Evolutionary conservation across 2,329 filamentous ascomycete genomes (phyloP).

Genomic region (Hypoxylon sp.): DNA sequence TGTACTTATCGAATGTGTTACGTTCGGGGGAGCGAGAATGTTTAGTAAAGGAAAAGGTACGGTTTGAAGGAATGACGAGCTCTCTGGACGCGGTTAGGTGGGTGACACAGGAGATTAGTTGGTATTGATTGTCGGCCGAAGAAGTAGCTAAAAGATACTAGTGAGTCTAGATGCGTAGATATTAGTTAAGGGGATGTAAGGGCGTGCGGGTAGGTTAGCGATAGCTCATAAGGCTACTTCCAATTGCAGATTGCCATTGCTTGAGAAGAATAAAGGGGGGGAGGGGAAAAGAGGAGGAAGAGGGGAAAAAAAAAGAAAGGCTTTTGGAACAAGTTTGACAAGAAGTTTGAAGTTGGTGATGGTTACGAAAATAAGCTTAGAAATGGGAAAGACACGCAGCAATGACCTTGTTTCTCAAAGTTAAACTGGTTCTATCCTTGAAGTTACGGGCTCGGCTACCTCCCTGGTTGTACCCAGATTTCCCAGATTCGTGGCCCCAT

Average conservation of each 20-base stretch:
- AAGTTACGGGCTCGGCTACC: conserved; percentile 28
- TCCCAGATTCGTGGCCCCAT: conserved; percentile 38
- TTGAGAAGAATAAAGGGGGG: conserved; percentile 35
- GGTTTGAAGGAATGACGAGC: conserved; percentile 27
- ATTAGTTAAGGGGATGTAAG: conserved; percentile 37
- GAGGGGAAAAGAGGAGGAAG: conserved; percentile 42
- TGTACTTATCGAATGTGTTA: conserved; percentile 18
- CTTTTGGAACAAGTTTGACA: conserved; percentile 37
- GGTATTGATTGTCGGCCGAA: conserved; percentile 22
- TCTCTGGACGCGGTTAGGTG: conserved; percentile 7
- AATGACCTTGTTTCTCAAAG: conserved; percentile 26
- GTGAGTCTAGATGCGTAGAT: conserved; percentile 22
- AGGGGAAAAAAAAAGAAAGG: conserved; percentile 43
- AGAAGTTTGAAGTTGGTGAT: conserved; percentile 35
- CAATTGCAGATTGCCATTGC: conserved; percentile 46
- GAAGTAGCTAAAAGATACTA: conserved; percentile 36
- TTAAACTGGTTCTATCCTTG: conserved; percentile 35
- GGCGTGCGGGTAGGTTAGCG: conserved; percentile 34
- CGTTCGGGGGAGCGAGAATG: conserved; percentile 5
- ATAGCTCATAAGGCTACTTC: conserved; percentile 34
- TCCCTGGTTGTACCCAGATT: conserved; percentile 26
- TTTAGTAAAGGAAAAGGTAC: conserved; percentile 24
- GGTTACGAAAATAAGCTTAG: conserved; percentile 39
- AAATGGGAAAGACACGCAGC: conserved; percentile 41
- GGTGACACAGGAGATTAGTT: conserved; percentile 18